These are phyloP conservation scores for Tricholoma matsutake DNA, from an alignment of 768 basidiomycete genomes.

Conservation along the genomic window DNA sequence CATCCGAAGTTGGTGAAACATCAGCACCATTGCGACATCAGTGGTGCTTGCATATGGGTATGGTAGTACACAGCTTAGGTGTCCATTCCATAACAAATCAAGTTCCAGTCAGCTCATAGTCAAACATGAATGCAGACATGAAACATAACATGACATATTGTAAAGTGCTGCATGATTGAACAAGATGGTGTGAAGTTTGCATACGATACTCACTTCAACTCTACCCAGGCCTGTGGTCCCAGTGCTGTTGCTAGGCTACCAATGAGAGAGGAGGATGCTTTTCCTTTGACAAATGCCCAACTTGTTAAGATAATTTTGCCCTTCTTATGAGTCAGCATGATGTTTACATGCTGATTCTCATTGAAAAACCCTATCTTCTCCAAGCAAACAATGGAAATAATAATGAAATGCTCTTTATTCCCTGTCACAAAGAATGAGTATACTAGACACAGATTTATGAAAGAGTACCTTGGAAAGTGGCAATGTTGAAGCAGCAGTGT, in stretches of 20 bases:
- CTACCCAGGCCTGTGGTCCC: slow-evolving; percentile 18
- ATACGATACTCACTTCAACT: slow-evolving; percentile 3
- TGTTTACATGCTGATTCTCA: slow-evolving; percentile 59
- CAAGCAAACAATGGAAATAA: slow-evolving; percentile 70
- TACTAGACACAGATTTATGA: too few relatives aligned
- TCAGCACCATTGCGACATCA: too few relatives aligned
- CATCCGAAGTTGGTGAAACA: too few relatives aligned
- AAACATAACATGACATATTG: too few relatives aligned
- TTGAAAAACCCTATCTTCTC: slow-evolving; percentile 58
- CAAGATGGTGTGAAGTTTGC: slow-evolving; percentile 5
- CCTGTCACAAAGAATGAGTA: too few relatives aligned
- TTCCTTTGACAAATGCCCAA: slow-evolving; percentile 45
- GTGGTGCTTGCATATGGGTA: too few relatives aligned
- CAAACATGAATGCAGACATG: too few relatives aligned
- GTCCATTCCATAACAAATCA: too few relatives aligned
- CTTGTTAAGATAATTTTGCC: slow-evolving; percentile 66
- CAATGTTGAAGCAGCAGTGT: too few relatives aligned
- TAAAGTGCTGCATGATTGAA: not conserved
- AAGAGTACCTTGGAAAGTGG: too few relatives aligned
- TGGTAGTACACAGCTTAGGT: too few relatives aligned
- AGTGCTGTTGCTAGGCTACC: slow-evolving; percentile 27
- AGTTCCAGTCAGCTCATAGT: too few relatives aligned
- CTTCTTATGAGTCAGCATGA: slow-evolving; percentile 68
- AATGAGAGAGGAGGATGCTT: slow-evolving; percentile 29
- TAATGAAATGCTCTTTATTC: slow-evolving; percentile 70